Conservation (phyloP, 2,329 filamentous ascomycete species). For the Alternaria atra region DNA sequence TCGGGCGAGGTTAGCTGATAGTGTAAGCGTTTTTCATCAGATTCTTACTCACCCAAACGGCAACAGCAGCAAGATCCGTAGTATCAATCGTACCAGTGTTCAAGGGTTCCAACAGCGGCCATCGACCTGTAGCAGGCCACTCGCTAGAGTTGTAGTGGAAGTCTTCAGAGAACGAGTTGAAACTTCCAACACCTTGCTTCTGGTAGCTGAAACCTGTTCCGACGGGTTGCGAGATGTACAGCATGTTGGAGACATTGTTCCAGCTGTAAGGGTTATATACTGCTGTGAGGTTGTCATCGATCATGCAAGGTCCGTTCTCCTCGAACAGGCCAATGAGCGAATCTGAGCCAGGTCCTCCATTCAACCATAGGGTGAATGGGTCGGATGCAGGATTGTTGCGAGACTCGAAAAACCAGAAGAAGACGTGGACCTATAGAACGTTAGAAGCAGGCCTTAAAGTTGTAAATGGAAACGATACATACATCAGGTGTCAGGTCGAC, state of each 20-base stretch:
- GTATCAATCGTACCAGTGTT: constrained; percentile 62
- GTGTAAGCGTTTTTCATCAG: background rate
- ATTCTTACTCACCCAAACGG: constrained; percentile 31
- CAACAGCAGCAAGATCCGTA: constrained; percentile 64
- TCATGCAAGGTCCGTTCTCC: constrained; percentile 33
- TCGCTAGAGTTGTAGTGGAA: constrained; percentile 55
- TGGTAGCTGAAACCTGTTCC: constrained; percentile 64
- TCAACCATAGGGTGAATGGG: constrained; percentile 62
- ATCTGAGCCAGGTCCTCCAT: constrained; percentile 62
- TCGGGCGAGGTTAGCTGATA: background rate
- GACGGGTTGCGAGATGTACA: constrained; percentile 70
- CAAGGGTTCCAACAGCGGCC: constrained; percentile 53
- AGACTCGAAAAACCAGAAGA: constrained; percentile 63
- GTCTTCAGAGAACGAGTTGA: constrained; percentile 55
- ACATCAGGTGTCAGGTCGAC: constrained; percentile 48
- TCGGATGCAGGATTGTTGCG: constrained; percentile 58
- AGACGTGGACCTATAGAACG: constrained; percentile 43
- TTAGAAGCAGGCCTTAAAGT: constrained; percentile 1
- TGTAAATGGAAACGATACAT: background rate
- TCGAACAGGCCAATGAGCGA: constrained; percentile 65
- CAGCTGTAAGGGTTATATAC: constrained; percentile 66
- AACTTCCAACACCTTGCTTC: constrained; percentile 27
- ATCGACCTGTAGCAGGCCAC: constrained; percentile 57
- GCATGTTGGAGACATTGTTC: constrained; percentile 67
- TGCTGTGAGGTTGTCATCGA: constrained; percentile 30